A percentile compares a stretch with the other conserved stretches of the same genome.
phyloP scores from a whole-genome alignment of 805 yeast genomes.

The Kuraishia capsulata region DNA sequence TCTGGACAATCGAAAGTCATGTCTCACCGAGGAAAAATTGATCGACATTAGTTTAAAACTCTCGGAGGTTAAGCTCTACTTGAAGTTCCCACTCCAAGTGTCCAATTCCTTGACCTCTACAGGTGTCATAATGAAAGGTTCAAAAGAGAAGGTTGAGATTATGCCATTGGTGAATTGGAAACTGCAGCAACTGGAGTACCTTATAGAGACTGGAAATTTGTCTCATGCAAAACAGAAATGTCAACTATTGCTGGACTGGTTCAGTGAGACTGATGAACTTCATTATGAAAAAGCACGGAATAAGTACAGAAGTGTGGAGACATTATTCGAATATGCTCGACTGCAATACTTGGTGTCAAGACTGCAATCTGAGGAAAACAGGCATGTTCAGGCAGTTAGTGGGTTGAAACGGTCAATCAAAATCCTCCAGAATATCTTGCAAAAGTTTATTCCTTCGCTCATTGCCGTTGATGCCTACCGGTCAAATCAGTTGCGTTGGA shows the following conservation, averaged over 20 bases:
- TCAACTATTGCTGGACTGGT: constrained; percentile 13
- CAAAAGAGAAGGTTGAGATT: constrained; percentile 8
- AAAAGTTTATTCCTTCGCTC: constrained; percentile 23
- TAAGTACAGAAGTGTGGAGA: constrained; percentile 9
- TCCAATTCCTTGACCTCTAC: constrained; percentile 4
- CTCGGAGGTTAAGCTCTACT: constrained; percentile 1
- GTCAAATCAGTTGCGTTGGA: constrained; percentile 24
- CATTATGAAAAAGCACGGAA: constrained; percentile 13
- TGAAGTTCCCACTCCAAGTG: constrained; percentile 5
- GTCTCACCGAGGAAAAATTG: constrained; percentile 2
- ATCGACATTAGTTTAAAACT: constrained; percentile 2
- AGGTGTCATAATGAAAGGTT: background rate
- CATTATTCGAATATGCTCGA: constrained; percentile 20
- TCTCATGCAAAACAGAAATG: constrained; percentile 16
- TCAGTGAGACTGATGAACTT: constrained; percentile 22
- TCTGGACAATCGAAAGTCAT: background rate
- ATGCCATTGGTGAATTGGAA: background rate
- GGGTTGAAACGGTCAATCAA: constrained; percentile 42
- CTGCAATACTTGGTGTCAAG: constrained; percentile 24
- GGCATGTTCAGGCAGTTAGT: constrained; percentile 20
- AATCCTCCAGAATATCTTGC: constrained; percentile 42
- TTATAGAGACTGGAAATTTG: constrained; percentile 11
- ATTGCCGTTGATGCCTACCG: constrained; percentile 10
- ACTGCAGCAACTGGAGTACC: constrained; percentile 19
- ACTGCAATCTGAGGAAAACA: constrained; percentile 11